Percentiles rank a stretch among this genome's conserved stretches.
Evolutionary conservation across 371 early-diverging fungal genomes (phyloP).

Genomic region (Smittium mucronatum): DNA sequence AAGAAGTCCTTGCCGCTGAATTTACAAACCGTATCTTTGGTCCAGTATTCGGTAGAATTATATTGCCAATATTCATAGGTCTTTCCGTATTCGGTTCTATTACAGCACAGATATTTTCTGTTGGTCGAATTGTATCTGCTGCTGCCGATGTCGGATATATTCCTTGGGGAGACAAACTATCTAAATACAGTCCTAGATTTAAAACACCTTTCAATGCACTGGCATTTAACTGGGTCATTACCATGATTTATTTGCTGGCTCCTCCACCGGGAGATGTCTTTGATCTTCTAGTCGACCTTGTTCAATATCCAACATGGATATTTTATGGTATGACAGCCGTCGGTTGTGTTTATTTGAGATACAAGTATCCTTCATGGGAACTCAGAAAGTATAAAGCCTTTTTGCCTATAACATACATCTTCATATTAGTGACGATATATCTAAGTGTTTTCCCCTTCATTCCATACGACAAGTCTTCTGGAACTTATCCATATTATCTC

Average conservation of each 20-base stretch:
- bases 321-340: slow-evolving; percentile 34
- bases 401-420: slow-evolving; percentile 24
- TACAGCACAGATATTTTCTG: slow-evolving; percentile 33
- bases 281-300: slow-evolving; percentile 36
- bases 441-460: slow-evolving; percentile 33
- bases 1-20: slow-evolving; percentile 36
- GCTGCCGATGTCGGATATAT: slow-evolving; percentile 35
- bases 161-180: slow-evolving; percentile 24
- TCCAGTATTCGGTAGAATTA: slow-evolving; percentile 21
- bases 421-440: slow-evolving; percentile 27
- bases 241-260: slow-evolving; percentile 33
- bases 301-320: slow-evolving; percentile 40
- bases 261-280: slow-evolving; percentile 41
- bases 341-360: slow-evolving; percentile 27
- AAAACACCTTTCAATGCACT: slow-evolving; percentile 35
- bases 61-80: slow-evolving; percentile 36
- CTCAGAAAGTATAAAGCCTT: slow-evolving; percentile 26
- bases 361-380: slow-evolving; percentile 22
- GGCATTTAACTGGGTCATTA: slow-evolving; percentile 27
- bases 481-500: slow-evolving; percentile 30
- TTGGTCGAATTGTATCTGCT: slow-evolving; percentile 32
- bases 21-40: slow-evolving; percentile 37
- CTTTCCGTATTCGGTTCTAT: slow-evolving; percentile 34
- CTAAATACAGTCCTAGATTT: slow-evolving; percentile 21
- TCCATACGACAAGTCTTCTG: slow-evolving; percentile 13